Base-by-base conservation (phyloP, 2,329 filamentous ascomycete species). In the Fusarium cyanostomum region DNA sequence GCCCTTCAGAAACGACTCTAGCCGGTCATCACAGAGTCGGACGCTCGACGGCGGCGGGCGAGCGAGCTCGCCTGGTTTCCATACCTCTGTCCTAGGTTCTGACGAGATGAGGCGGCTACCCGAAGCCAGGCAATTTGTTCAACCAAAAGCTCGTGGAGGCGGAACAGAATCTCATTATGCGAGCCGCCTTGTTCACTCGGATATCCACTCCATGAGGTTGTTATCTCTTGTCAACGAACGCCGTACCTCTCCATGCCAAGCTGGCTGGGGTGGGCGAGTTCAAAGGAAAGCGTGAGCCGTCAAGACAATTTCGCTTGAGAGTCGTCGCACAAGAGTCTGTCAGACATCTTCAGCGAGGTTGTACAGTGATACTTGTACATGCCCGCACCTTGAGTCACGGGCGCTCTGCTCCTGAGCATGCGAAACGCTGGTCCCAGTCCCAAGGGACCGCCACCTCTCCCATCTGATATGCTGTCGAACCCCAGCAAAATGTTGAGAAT, bases 271-370 rank as follows among this genome's bases (percentile, higher is more conserved):
- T 61, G 53, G 39, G 50, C 50, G 54, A 57, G 45, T 41, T 45
- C 48, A 46, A 52, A 56, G 39, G 50, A 43, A 45, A 38, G 44
- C 39, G 45, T 54, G 55, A 52, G 37, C 38, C 54, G 34, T 61
- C 50, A 50, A 60, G 64, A 67, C 62, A 66, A 66, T 54, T 61
- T 71, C 69, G 69, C 69, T 71, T 68, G 67, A 64, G 39, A 42
- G 37, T 39, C 34, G 67, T 68, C 43, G 45, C 57, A 70, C 65
- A 52, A 59, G 49, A 35, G 38, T 52, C 52, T 52, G 59, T 69
- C 54, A 59, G 43, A 70, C 69, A 38, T 54, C 48, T 58, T 55
- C 56, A 63, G 64, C 52, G 46, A 65, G 38, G 59, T 67, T 49
- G 48, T 50, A 60, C 58, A 45, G 39, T 46, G 56, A 43, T 52